Evolutionary conservation across 2,329 filamentous ascomycete genomes (phyloP).

Genomic region (Aspergillus chevalieri): DNA sequence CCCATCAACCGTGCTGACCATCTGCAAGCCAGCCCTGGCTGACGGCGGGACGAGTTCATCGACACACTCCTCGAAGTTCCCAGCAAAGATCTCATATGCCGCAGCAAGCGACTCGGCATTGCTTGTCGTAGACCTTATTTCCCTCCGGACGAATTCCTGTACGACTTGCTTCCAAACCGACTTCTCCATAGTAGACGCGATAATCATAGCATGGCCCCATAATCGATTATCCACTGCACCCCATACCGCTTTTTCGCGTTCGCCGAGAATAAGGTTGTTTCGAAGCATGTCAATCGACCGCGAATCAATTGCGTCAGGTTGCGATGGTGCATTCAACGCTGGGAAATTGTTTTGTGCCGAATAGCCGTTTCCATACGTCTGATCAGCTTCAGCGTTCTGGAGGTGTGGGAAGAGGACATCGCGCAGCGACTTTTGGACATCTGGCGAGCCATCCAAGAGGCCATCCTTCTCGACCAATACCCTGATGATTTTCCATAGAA

Average conservation of each 20-base stretch:
- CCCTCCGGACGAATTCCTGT: conserved; percentile 91
- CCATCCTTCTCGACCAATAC: conserved; percentile 85
- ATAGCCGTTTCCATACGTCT: conserved; percentile 16
- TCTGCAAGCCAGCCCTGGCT: conserved; percentile 82
- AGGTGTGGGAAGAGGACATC: conserved; percentile 63
- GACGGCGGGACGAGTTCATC: conserved; percentile 93
- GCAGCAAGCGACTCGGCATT: conserved; percentile 84
- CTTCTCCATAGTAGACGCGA: conserved; percentile 70
- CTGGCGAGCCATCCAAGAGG: conserved; percentile 63
- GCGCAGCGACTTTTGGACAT: conserved; percentile 68
- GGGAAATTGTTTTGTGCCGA: conserved; percentile 34
- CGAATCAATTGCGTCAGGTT: conserved; percentile 63
- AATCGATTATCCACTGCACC: conserved; percentile 84
- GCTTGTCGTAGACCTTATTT: conserved; percentile 74
- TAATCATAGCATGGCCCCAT: conserved; percentile 93
- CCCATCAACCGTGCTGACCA: conserved; percentile 67
- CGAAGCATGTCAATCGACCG: conserved; percentile 66
- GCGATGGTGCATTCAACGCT: conserved; percentile 32
- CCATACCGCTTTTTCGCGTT: conserved; percentile 90
- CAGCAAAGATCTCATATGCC: conserved; percentile 87
- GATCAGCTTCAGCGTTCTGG: conserved; percentile 26
- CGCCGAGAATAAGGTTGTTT: conserved; percentile 66
- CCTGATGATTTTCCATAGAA: conserved; percentile 82
- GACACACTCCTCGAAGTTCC: conserved; percentile 88
- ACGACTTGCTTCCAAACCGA: conserved; percentile 83